These are phyloP conservation scores for Kodamaea ohmeri DNA, from an alignment of 1,139 yeast genomes.

Conservation along the genomic window DNA sequence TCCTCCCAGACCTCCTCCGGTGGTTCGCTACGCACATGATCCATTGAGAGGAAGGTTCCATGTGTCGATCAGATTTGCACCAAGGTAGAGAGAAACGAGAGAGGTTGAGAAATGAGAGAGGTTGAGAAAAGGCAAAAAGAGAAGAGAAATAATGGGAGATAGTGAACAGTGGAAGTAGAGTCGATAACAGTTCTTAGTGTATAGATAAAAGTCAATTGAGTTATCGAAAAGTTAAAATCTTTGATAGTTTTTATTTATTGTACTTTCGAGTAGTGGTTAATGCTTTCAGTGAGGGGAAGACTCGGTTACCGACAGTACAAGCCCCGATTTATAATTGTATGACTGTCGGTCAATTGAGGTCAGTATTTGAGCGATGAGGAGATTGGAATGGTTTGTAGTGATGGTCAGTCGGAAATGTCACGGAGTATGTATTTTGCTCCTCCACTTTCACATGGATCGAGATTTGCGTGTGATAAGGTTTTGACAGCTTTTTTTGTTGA, in stretches of 20 bases:
- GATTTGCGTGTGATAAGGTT: not conserved
- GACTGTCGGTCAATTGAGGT: too few species aligned
- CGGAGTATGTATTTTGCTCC: too few species aligned
- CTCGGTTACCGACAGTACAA: too few species aligned
- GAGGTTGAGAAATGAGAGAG: not conserved
- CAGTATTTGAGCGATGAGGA: too few species aligned
- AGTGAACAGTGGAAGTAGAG: not conserved
- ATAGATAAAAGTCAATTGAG: too few species aligned
- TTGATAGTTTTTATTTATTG: too few species aligned
- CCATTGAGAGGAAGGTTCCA: conserved; percentile 18
- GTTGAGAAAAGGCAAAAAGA: not conserved
- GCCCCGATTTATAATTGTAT: too few species aligned
- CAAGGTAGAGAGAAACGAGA: not conserved
- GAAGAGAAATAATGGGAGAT: not conserved
- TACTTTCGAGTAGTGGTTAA: too few species aligned
- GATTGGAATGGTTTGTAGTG: too few species aligned
- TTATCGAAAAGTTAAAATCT: too few species aligned
- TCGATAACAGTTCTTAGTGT: not conserved
- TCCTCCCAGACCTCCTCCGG: conserved; percentile 7
- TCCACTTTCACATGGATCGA: conserved; percentile 3
- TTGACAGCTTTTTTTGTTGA: conserved; percentile 5
- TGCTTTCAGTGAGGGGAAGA: too few species aligned
- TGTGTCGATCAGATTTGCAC: conserved; percentile 13
- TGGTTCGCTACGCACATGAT: conserved; percentile 22
- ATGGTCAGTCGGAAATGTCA: too few species aligned